Evolutionary conservation across 768 basidiomycete species (phyloP), one percentile per base, ranked within the genome.

Genomic region (Pulveroboletus sp.): DNA sequence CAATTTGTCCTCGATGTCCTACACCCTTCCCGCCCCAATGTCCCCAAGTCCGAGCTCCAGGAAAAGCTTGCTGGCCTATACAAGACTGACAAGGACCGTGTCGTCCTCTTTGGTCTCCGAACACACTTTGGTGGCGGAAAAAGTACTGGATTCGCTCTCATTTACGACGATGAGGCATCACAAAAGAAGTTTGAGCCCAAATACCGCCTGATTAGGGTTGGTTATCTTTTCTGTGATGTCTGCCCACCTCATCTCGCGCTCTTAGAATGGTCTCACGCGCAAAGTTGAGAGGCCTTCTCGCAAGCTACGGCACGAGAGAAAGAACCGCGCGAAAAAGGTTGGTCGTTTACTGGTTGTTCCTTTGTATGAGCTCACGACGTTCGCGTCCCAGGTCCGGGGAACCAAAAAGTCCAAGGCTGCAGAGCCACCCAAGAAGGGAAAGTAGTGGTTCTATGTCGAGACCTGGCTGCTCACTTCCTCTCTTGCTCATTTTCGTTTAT

Each of bases 321-420:
- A 99, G 84, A 99, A 99, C 77, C 86, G 95, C 69, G 82, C 89
- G 55, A 99, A 99, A 89, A 98, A 97, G 86, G 94, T 92, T 40
- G n/a, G 72, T 61, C 43, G 12, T 25, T 23, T 17, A 51, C 33
- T 23, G 19, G 21, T 43, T 21, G 33, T 51, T 34, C 12, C 20
- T 17, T 39, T 14, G 47, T 19, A 45, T 40, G 5, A 13, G 35
- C 56, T 61, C 43, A 59, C 60, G 29, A 63, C 35, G 25, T 49
- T 39, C 48, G 49, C 41, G 44, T 52, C 49, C 13, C 61, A 97
- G 94, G 73, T 94, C 75, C 90, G 94, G 66, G 94, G 95, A 62
- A 94, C 89, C 69, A 89, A 90, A 78, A 98, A 97, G 81, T 55
- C 74, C 76, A 97, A 97, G 85, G 93, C 92, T 48, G 78, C 87